A percentile compares a stretch with the other conserved stretches of the same genome.
Evolutionary conservation across 352 stramenopile genomes (phyloP).

Genomic region (Phytopythium aichiense): DNA sequence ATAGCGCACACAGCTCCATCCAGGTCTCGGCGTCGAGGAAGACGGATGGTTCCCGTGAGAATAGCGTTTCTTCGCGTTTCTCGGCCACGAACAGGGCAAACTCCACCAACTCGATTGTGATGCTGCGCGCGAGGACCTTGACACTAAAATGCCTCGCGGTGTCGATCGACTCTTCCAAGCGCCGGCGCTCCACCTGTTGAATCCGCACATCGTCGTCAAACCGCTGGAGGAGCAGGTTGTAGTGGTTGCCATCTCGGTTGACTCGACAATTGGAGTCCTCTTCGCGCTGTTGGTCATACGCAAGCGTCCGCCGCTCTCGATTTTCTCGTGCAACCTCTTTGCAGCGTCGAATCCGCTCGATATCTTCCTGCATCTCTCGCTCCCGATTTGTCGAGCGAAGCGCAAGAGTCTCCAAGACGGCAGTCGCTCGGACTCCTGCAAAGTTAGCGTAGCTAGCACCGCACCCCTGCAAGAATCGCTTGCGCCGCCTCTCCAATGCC

Average conservation of each 20-base stretch:
- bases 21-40: slow-evolving; percentile 50
- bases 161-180: slow-evolving; percentile 26
- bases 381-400: slow-evolving; percentile 50
- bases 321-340: slow-evolving; percentile 70
- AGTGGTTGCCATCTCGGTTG: slow-evolving; percentile 46
- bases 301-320: slow-evolving; percentile 31
- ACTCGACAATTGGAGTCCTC: slow-evolving; percentile 38
- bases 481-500: slow-evolving; percentile 38
- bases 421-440: slow-evolving; percentile 18
- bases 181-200: slow-evolving; percentile 31
- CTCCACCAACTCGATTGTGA: slow-evolving; percentile 50
- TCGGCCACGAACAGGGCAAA: slow-evolving; percentile 52
- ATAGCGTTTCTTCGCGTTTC: slow-evolving; percentile 43
- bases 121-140: slow-evolving; percentile 28
- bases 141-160: slow-evolving; percentile 36
- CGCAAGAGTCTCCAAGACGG: slow-evolving; percentile 37
- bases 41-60: slow-evolving; percentile 21
- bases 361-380: slow-evolving; percentile 25
- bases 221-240: slow-evolving; percentile 48
- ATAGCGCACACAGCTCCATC: slow-evolving; percentile 51
- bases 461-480: slow-evolving; percentile 62
- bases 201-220: slow-evolving; percentile 62
- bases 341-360: slow-evolving; percentile 56
- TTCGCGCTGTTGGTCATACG: slow-evolving; percentile 49
- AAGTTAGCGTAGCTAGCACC: slow-evolving; percentile 28